Base-by-base conservation (phyloP, 257 asterid genomes). In the Phtheirospermum japonicum region DNA sequence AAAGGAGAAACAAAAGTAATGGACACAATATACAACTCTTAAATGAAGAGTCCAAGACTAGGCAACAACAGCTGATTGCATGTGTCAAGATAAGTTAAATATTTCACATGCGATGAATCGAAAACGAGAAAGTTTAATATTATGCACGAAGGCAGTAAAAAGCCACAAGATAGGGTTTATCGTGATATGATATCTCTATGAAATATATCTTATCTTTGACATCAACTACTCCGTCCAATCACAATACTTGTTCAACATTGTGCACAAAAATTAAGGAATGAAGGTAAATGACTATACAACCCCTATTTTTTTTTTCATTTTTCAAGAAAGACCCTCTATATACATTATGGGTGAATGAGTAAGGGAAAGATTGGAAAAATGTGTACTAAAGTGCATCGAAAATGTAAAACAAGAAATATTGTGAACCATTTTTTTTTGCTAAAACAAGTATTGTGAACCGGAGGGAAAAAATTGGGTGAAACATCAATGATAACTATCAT, bases 161-260 rank as follows among this genome's bases (percentile, higher is more conserved):
- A 23, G 13, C 32, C 39, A 23, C 52, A 58, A 11, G 26, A 32
- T 3, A 36, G 3, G n/a, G 16, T 60, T 32, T 50, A 40, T 10
- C 32, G 54, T 68, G 67, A 42, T 10, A 51, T 8, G 34, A 28
- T 51, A 40, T 8, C 46, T 51, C 54, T 16, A 58, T 17, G 23
- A 37, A 37, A 39, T 11, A 59, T 9, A 50, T 39, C 13, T 45
- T 11, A 13, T 28, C 36, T 14, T 49, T 50, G 61, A 23, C 56
- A 48, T 48, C 12, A 34, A 58, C 45, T 40, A 17, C 9, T 28
- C 9, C 42, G 17, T 31, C 33, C 20, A 1, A 1, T 23, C 28
- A 23, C 28, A 23, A 23, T 23, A 23, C 28, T 1, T 23, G 28
- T 23, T 23, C 3, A 23, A 23, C 28, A 23, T 23, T 23, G 28